Percentiles rank a stretch among this genome's conserved stretches.
Evolutionary conservation across 75 land plant species (phyloP).

Genomic region (Pseudotsuga menziesii): DNA sequence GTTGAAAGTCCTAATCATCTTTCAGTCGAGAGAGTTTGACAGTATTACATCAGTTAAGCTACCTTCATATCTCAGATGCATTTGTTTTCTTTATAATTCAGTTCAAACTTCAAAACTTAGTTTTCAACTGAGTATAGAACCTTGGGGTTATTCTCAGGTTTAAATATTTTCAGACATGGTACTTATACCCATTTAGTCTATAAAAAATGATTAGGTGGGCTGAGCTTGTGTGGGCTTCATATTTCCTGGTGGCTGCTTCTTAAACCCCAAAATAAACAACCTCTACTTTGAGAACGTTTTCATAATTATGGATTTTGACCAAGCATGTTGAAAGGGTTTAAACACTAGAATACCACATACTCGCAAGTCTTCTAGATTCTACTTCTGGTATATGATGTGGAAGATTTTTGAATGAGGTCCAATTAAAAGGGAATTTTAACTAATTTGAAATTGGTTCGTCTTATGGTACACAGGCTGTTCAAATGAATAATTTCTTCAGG

Average conservation of each 20-base stretch:
- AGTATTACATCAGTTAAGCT: background rate
- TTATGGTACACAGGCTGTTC: background rate
- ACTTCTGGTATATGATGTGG: background rate
- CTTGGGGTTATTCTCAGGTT: background rate
- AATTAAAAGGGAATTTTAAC: background rate
- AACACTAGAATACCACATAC: background rate
- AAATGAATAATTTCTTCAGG: constrained; percentile 2
- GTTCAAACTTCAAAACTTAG: background rate
- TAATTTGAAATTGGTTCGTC: background rate
- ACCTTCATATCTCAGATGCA: background rate
- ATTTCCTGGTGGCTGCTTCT: background rate
- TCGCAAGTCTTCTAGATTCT: background rate
- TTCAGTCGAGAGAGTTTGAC: background rate
- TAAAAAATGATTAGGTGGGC: background rate
- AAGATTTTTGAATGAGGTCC: background rate
- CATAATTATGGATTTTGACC: background rate
- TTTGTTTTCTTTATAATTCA: background rate
- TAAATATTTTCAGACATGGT: background rate
- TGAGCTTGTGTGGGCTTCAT: background rate
- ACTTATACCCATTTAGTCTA: background rate
- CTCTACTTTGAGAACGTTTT: background rate
- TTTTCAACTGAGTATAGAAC: background rate
- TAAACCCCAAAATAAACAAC: background rate
- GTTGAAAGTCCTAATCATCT: background rate
- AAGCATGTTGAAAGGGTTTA: background rate